Base-by-base conservation (phyloP, 805 yeast genomes). In the Suhomyces pyralidae region DNA sequence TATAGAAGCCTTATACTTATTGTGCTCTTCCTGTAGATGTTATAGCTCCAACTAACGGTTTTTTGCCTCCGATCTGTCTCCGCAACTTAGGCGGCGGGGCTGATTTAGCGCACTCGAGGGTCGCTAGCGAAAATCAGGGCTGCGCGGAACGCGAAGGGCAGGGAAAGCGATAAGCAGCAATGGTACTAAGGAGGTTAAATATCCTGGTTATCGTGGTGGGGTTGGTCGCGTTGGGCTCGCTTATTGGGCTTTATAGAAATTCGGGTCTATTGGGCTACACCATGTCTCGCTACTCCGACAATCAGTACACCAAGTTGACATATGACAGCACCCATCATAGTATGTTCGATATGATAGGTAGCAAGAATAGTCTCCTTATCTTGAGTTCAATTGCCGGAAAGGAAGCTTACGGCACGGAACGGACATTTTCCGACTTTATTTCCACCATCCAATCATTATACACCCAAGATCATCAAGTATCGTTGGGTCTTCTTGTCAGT, bases 401-500 rank as follows among this genome's bases (percentile, higher is more conserved):
- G 17, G 25, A 45, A 12, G 54, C 53, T 8, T 79, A 74, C 49
- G 81, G 82, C 0, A 54, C 53, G 3, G 66, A 56, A 3, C 63
- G 75, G 30, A 47, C 57, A 0, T 67, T 78, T 47, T 46, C 49
- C 1, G 74, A 73, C 51, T 71, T 73, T 44, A 59, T 76, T 46
- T 50, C 61, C 2, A 64, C 71, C 0, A 52, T 77, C 20, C 48
- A 51, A 7, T 30, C 64, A 2, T 58, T 76, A 38, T 42, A 48
- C 17, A 36, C 12, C 10, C 25, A 36, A 19, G 38, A 32, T 14
- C 30, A 17, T 17, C 38, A 44, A 15, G 44, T 61, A 15, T 64
- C 65, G 32, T 53, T 69, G 12, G 74, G 74, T 3, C 56, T 74
- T 5, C 59, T 70, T 40, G 61, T 73, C 15, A 74, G 71, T n/a